phyloP scores from a whole-genome alignment of 768 basidiomycete genomes.

The Gloeopeniophorella convolvens region DNA sequence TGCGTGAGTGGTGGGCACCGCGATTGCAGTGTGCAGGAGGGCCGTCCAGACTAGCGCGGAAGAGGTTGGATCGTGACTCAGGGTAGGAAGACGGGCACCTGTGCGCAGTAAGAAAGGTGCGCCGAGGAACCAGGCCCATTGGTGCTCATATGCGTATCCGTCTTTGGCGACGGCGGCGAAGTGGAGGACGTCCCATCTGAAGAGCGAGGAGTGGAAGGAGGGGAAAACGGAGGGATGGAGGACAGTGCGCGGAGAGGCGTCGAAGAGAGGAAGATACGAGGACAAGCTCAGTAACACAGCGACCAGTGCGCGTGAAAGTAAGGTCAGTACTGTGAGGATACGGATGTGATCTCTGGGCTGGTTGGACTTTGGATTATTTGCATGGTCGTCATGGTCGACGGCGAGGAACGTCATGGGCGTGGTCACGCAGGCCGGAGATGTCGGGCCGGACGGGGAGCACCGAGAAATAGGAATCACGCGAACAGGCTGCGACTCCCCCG shows the following conservation, averaged over 20 bases:
- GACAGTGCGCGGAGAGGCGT: constrained; percentile 13
- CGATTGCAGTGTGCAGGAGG: constrained; percentile 33
- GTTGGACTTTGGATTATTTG: too few species aligned
- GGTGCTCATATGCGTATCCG: constrained; percentile 63
- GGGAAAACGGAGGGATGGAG: neutral
- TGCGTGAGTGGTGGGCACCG: constrained; percentile 36
- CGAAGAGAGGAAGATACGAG: constrained; percentile 16
- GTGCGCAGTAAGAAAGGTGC: constrained; percentile 47
- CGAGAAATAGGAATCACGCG: too few species aligned
- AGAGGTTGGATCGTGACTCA: neutral
- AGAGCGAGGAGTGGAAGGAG: constrained; percentile 28
- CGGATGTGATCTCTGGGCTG: constrained; percentile 1
- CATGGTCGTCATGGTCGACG: neutral
- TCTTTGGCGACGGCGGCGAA: constrained; percentile 61
- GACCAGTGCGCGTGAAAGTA: constrained; percentile 7
- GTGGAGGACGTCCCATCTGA: constrained; percentile 89
- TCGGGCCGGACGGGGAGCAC: too few species aligned
- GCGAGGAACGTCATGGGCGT: too few species aligned
- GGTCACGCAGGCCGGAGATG: too few species aligned
- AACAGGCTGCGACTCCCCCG: too few species aligned
- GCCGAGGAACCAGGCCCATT: constrained; percentile 85
- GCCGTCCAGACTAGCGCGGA: constrained; percentile 17
- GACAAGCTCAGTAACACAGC: constrained; percentile 9
- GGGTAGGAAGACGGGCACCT: neutral
- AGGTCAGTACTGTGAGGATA: constrained; percentile 12